Evolutionary conservation across 164 flowering plant species (phyloP).

Genomic region (Aristolochia californica): DNA sequence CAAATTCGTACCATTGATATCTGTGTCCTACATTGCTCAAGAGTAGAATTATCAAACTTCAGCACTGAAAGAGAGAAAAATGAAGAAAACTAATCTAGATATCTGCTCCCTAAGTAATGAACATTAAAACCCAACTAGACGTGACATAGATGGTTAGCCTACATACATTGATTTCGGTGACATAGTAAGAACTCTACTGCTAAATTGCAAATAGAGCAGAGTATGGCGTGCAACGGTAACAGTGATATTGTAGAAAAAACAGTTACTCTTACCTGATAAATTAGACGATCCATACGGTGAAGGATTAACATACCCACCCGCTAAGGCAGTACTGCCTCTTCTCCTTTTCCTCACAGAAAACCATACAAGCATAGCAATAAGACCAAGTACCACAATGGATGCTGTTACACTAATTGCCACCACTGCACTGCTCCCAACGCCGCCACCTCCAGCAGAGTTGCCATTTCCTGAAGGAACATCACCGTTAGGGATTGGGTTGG

Average conservation of each 20-base stretch:
- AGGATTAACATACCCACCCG: background rate
- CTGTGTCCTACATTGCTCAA: background rate
- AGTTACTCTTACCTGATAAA: background rate
- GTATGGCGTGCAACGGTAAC: background rate
- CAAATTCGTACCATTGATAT: background rate
- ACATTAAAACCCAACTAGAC: too few relatives aligned
- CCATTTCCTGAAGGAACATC: background rate
- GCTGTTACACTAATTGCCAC: background rate
- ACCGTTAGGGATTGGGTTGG: conserved; percentile 13
- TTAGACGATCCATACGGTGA: conserved; percentile 1
- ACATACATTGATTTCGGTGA: background rate
- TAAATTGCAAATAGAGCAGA: background rate
- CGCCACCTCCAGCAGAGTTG: background rate
- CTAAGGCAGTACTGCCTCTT: background rate
- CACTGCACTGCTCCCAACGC: background rate
- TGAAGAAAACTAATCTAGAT: background rate
- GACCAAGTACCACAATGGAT: background rate
- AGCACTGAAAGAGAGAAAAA: background rate
- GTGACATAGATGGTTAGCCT: background rate
- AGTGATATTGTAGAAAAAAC: background rate
- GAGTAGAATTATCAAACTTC: too few relatives aligned
- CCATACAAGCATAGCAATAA: background rate
- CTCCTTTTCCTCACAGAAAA: background rate
- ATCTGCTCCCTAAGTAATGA: background rate
- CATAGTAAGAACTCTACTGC: background rate